phyloP scores from a whole-genome alignment of 495 filamentous ascomycete genomes.

The Cercophora sp. region DNA sequence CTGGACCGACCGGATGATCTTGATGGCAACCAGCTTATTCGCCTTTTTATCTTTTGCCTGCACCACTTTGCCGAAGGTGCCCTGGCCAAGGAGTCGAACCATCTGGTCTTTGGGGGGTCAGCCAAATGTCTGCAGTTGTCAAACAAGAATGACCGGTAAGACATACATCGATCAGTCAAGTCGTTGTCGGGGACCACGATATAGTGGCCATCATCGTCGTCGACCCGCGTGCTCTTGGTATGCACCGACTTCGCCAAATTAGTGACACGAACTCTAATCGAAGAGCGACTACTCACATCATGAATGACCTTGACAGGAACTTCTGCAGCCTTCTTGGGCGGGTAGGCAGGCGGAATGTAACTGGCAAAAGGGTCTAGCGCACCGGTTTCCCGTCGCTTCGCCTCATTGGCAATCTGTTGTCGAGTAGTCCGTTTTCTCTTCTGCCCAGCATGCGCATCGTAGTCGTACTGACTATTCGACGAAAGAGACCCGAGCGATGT shows the following conservation, averaged over 20 bases:
- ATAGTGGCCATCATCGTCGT: slow-evolving; percentile 96
- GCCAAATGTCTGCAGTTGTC: background rate
- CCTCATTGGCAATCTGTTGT: slow-evolving; percentile 73
- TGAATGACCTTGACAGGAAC: slow-evolving; percentile 75
- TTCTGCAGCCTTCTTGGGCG: slow-evolving; percentile 86
- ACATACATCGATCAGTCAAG: slow-evolving; percentile 86
- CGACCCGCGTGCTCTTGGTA: slow-evolving; percentile 58
- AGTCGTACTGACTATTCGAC: slow-evolving; percentile 59
- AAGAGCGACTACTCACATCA: slow-evolving; percentile 62
- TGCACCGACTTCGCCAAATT: slow-evolving; percentile 38
- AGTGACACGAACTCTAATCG: slow-evolving; percentile 1
- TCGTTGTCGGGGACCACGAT: slow-evolving; percentile 79
- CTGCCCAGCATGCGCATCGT: slow-evolving; percentile 57
- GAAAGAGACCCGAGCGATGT: slow-evolving; percentile 76
- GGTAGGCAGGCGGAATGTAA: slow-evolving; percentile 82
- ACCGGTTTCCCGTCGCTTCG: slow-evolving; percentile 68
- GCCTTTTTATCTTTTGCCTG: slow-evolving; percentile 77
- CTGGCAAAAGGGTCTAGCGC: slow-evolving; percentile 68
- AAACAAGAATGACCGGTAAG: background rate
- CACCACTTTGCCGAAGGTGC: slow-evolving; percentile 97
- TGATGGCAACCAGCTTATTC: slow-evolving; percentile 81
- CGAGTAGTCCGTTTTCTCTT: slow-evolving; percentile 84
- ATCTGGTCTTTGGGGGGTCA: slow-evolving; percentile 65
- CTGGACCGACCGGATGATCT: slow-evolving; percentile 96
- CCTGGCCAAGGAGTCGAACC: slow-evolving; percentile 82